phyloP scores from a whole-genome alignment of 352 stramenopile species.

The Pythium guiyangense region DNA sequence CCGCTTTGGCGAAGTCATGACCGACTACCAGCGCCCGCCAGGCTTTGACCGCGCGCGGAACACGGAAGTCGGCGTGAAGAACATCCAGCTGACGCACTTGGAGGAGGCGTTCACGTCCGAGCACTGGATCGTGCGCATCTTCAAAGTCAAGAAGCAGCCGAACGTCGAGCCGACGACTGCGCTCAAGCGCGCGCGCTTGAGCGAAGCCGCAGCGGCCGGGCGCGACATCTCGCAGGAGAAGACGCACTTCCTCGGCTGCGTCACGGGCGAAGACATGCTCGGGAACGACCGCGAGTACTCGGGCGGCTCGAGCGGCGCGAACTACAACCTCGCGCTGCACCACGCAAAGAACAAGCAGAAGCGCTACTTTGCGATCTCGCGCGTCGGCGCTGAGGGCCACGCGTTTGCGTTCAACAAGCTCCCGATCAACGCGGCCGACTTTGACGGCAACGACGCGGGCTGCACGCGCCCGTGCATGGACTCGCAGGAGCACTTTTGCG shows the following conservation, averaged over 20 bases:
- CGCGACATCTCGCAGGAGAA: slow-evolving; percentile 70
- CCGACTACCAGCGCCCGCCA: slow-evolving; percentile 71
- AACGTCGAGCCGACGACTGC: slow-evolving; percentile 75
- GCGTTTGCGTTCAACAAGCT: slow-evolving; percentile 90
- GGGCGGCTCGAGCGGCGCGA: slow-evolving; percentile 82
- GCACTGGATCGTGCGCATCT: slow-evolving; percentile 95
- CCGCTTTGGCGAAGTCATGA: slow-evolving; percentile 88
- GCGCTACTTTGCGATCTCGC: slow-evolving; percentile 86
- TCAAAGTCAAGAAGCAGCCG: slow-evolving; percentile 89
- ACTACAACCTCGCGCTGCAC: slow-evolving; percentile 88
- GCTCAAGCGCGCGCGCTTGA: slow-evolving; percentile 57
- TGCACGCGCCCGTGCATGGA: slow-evolving; percentile 79
- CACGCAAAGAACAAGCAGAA: slow-evolving; percentile 81
- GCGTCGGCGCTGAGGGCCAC: slow-evolving; percentile 76
- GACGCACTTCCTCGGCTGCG: slow-evolving; percentile 81
- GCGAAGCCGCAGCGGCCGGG: slow-evolving; percentile 34
- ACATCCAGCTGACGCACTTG: slow-evolving; percentile 88
- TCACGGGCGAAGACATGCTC: slow-evolving; percentile 79
- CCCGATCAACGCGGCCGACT: slow-evolving; percentile 47
- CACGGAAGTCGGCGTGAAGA: slow-evolving; percentile 86
- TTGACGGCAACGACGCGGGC: slow-evolving; percentile 77
- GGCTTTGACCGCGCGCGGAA: slow-evolving; percentile 88
- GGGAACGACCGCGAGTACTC: slow-evolving; percentile 86
- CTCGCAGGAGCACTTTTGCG: slow-evolving; percentile 69
- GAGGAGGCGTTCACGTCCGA: slow-evolving; percentile 94